Evolutionary conservation across 192 early-diverging fungal species (phyloP).

Genomic region (Glomus cerebriforme): DNA sequence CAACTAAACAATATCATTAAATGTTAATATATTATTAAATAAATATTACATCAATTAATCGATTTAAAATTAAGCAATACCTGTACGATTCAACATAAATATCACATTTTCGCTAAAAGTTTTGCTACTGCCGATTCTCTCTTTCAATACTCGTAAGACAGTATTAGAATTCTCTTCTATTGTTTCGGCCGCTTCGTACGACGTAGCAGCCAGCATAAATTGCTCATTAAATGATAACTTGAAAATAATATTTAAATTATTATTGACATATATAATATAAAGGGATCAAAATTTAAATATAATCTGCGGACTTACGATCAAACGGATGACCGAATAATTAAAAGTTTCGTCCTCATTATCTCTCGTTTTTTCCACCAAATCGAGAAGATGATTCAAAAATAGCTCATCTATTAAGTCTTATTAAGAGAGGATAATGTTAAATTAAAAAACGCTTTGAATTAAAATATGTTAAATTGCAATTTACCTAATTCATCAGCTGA

Average conservation of each 20-base stretch:
- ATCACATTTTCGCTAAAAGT: constrained; percentile 89
- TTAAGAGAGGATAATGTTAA: background rate
- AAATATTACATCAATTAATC: background rate
- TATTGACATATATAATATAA: background rate
- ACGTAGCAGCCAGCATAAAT: constrained; percentile 55
- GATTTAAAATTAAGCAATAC: constrained; percentile 39
- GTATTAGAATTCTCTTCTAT: constrained; percentile 47
- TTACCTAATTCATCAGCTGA: constrained; percentile 55
- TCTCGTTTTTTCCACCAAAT: constrained; percentile 62
- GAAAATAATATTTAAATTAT: background rate
- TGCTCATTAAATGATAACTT: constrained; percentile 69
- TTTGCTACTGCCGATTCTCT: constrained; percentile 62
- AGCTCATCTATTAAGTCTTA: constrained; percentile 50
- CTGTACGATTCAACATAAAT: constrained; percentile 89
- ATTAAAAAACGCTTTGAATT: background rate
- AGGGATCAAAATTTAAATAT: background rate
- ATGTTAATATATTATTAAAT: background rate
- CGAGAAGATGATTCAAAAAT: constrained; percentile 53
- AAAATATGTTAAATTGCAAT: background rate
- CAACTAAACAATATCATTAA: constrained; percentile 43
- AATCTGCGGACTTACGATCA: constrained; percentile 39
- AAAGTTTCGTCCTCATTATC: constrained; percentile 55
- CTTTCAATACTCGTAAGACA: constrained; percentile 50
- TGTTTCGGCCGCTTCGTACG: constrained; percentile 32
- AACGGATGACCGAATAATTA: constrained; percentile 55